Base-by-base conservation (phyloP, 2,329 filamentous ascomycete genomes). In the Ceratocystiopsis minuta region DNA sequence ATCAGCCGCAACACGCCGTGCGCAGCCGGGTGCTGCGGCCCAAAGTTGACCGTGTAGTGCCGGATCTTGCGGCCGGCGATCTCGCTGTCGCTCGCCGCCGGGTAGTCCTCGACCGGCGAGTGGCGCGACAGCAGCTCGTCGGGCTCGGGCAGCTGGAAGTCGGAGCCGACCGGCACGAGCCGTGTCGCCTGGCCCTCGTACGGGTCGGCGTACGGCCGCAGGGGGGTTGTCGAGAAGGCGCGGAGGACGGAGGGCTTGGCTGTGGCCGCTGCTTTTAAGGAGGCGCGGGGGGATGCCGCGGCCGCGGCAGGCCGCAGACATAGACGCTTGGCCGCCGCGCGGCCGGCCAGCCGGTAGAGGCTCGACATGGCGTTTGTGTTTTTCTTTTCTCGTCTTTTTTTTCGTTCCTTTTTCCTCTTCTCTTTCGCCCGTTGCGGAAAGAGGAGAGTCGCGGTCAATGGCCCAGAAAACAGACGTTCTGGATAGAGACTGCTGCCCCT, bases 21-120 rank as follows among this genome's bases (percentile, higher is more conserved):
- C 54, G 90, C 92, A 50, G 90, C 90, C 34, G 90, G 90, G 70
- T 98, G 90, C 71, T 98, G 90, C 50, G 90, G 90, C 43, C 90
- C 90, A 56, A 98, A 98, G 71, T 98, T 98, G 68, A 98, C 88
- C 7, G 90, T 98, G 67, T 98, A 98, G 66, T 98, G 90, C 52
- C 90, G 78, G 60, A 98, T 81, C 72, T 95, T 96, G 62, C 88
- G 80, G 63, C 65, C 60, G 48, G 58, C 60, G 48, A 72, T 59
- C 44, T 61, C 64, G 52, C 62, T 65, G 50, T 70, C 65, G 51
- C 58, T 57, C 49, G 59, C 56, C 54, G 65, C 63, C 52, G 70
- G 63, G 47, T 61, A 59, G 43, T 61, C 57, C 20, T 43, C 40
- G 17, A 45, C 16, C 16, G 43, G 37, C 20, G 42, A 14, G 39